A percentile compares a stretch with the other conserved stretches of the same genome.
Evolutionary conservation across 495 filamentous ascomycete species (phyloP).

Genomic region (Pyrenula aspistea): DNA sequence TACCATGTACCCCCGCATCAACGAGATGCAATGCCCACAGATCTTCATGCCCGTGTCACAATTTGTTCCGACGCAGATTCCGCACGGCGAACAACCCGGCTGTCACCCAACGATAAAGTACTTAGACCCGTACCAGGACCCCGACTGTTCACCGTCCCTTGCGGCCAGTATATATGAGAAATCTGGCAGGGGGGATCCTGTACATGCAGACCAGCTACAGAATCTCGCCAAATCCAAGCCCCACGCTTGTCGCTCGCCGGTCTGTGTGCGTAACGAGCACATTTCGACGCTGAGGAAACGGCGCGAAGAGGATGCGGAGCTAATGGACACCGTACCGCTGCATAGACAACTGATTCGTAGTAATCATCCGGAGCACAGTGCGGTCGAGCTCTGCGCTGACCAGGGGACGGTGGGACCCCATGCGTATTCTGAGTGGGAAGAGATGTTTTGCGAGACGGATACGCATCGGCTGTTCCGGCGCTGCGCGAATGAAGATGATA

Average conservation of each 20-base stretch:
- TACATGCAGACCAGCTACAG: not conserved
- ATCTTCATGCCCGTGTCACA: not conserved
- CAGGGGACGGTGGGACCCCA: not conserved
- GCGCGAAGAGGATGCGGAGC: not conserved
- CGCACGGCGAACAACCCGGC: not conserved
- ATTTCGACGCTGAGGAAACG: too few relatives aligned
- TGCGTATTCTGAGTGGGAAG: not conserved
- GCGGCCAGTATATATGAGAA: not conserved
- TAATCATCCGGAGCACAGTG: not conserved
- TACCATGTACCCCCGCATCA: not conserved
- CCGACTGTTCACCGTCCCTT: not conserved
- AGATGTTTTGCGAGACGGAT: not conserved
- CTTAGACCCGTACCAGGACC: not conserved
- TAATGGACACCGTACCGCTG: not conserved
- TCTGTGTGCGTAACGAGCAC: too few relatives aligned
- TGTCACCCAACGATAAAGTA: not conserved
- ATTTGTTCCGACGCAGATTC: not conserved
- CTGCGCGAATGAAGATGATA: not conserved
- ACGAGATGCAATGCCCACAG: not conserved
- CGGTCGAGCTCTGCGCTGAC: not conserved
- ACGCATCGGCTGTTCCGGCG: not conserved
- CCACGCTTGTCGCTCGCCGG: not conserved
- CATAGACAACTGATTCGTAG: not conserved
- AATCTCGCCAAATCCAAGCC: not conserved
- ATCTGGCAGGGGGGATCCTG: not conserved